phyloP scores from a whole-genome alignment of 2,329 filamentous ascomycete genomes.

The Lecanicillium sp. region DNA sequence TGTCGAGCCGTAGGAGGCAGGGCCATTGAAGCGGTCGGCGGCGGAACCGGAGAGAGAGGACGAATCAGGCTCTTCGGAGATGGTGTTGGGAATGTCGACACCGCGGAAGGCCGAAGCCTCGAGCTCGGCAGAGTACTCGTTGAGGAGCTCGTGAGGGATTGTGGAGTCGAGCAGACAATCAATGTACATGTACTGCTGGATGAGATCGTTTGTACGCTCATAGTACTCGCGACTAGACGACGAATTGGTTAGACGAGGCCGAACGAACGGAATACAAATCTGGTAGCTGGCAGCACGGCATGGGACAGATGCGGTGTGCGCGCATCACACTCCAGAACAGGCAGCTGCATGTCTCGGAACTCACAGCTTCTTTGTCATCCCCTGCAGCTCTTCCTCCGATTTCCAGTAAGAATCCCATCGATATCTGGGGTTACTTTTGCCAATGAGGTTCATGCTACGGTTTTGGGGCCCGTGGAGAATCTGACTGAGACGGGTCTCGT shows the following conservation, averaged over 20 bases:
- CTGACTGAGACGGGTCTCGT: conserved; percentile 54
- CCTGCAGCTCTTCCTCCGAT: conserved; percentile 64
- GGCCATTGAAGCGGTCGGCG: conserved; percentile 20
- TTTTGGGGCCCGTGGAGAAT: conserved; percentile 64
- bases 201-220: conserved; percentile 78
- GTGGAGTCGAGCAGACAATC: conserved; percentile 86
- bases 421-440: conserved; percentile 80
- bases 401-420: conserved; percentile 86
- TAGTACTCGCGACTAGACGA: conserved; percentile 76
- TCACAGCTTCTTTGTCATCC: conserved; percentile 66
- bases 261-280: background rate
- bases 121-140: conserved; percentile 69
- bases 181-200: conserved; percentile 91
- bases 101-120: conserved; percentile 48
- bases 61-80: conserved; percentile 58
- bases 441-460: conserved; percentile 80
- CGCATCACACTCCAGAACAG: background rate
- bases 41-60: conserved; percentile 25
- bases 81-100: conserved; percentile 64
- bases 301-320: background rate
- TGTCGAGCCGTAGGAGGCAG: conserved; percentile 26
- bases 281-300: background rate
- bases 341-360: conserved; percentile 15
- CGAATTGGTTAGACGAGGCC: background rate
- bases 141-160: conserved; percentile 83